Conservation (phyloP, 2,329 filamentous ascomycete genomes). For the Aspergillus udagawae region DNA sequence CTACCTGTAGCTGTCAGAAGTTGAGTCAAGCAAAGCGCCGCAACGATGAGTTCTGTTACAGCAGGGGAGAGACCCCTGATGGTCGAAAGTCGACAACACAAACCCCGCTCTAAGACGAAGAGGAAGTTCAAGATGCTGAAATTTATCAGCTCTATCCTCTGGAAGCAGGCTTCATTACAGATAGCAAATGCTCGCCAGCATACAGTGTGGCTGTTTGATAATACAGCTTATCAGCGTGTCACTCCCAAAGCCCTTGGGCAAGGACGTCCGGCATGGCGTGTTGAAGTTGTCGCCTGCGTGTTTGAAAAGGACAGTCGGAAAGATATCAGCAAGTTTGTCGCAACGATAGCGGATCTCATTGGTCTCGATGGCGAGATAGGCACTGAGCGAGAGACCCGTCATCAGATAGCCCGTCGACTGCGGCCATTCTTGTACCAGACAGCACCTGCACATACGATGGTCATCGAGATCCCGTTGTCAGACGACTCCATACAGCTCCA, state of each 20-base stretch:
- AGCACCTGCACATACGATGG: slow-evolving; percentile 64
- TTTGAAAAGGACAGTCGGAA: slow-evolving; percentile 70
- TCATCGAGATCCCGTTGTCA: slow-evolving; percentile 58
- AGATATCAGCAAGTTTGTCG: slow-evolving; percentile 64
- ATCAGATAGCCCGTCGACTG: slow-evolving; percentile 56
- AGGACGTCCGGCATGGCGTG: slow-evolving; percentile 58
- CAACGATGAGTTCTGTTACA: not conserved
- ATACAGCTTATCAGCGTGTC: slow-evolving; percentile 66
- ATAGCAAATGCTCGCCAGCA: slow-evolving; percentile 61
- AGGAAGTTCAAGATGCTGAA: slow-evolving; percentile 10
- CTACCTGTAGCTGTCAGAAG: not conserved
- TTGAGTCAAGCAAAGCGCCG: not conserved
- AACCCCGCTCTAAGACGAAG: slow-evolving; percentile 8
- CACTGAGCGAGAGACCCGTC: slow-evolving; percentile 50
- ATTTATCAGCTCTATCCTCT: slow-evolving; percentile 30
- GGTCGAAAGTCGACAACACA: not conserved
- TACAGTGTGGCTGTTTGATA: slow-evolving; percentile 85
- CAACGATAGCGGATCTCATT: slow-evolving; percentile 65
- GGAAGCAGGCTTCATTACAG: slow-evolving; percentile 55
- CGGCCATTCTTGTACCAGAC: slow-evolving; percentile 74
- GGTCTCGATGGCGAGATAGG: slow-evolving; percentile 58
- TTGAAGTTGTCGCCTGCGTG: slow-evolving; percentile 77
- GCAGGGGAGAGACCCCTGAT: not conserved
- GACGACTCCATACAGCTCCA: slow-evolving; percentile 39
- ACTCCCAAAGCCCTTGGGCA: slow-evolving; percentile 31